These are phyloP conservation scores for Zygoascus biomembranicola DNA, from an alignment of 805 yeast genomes.

Conservation along the genomic window DNA sequence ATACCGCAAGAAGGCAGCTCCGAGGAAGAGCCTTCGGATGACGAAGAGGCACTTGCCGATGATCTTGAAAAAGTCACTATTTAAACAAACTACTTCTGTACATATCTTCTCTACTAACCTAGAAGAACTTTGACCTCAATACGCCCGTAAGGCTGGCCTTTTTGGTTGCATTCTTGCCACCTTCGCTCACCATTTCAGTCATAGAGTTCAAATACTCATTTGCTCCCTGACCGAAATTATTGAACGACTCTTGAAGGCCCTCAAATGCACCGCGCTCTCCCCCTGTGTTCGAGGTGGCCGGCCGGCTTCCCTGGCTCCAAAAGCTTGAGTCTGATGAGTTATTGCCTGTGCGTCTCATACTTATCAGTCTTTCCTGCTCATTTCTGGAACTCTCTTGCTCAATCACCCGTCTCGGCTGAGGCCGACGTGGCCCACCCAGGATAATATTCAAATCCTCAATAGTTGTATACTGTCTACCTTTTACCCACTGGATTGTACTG, in stretches of 20 bases:
- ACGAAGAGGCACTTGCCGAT: neutral
- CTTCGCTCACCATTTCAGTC: constrained; percentile 27
- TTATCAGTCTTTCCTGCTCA: constrained; percentile 18
- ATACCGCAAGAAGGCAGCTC: constrained; percentile 13
- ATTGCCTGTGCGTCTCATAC: neutral
- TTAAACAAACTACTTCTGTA: neutral
- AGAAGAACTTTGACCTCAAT: constrained; percentile 8
- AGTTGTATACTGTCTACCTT: constrained; percentile 60
- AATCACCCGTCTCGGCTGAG: constrained; percentile 39
- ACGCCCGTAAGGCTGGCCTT: constrained; percentile 17
- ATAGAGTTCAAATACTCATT: constrained; percentile 37
- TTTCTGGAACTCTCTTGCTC: constrained; percentile 21
- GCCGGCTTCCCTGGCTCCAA: neutral
- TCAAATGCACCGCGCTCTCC: constrained; percentile 29
- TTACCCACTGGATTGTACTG: constrained; percentile 77
- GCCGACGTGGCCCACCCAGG: constrained; percentile 69
- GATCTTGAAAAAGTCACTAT: neutral
- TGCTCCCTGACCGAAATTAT: constrained; percentile 37
- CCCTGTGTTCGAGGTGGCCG: neutral
- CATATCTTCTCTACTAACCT: neutral
- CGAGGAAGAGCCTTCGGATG: constrained; percentile 24
- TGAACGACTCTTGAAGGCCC: constrained; percentile 35
- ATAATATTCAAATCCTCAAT: constrained; percentile 54
- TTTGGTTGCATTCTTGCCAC: constrained; percentile 18
- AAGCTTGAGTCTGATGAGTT: neutral